Evolutionary conservation across 441 rosid species (phyloP).

Genomic region (Syzygium malaccense): DNA sequence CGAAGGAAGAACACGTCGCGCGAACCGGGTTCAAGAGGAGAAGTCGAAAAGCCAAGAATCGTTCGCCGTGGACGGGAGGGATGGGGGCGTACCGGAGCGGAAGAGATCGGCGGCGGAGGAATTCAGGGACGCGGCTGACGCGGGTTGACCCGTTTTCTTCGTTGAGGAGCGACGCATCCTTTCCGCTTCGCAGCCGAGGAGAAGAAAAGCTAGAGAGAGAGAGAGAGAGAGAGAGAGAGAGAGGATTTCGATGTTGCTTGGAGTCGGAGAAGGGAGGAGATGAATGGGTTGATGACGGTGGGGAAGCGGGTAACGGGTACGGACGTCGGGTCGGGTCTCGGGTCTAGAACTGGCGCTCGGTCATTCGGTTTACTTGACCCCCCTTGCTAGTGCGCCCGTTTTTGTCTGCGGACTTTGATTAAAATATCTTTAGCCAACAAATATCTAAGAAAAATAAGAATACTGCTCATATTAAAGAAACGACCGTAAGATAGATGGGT

Average conservation of each 20-base stretch:
- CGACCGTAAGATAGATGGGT: neutral
- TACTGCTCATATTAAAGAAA: neutral
- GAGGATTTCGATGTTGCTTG: neutral
- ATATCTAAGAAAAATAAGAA: neutral
- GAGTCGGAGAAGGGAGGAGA: neutral
- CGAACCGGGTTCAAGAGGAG: too few species aligned
- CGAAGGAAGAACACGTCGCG: neutral
- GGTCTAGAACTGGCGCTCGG: neutral
- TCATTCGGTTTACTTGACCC: neutral
- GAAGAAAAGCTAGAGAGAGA: neutral
- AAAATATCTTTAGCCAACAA: neutral
- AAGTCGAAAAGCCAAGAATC: too few species aligned
- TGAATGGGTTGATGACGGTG: neutral
- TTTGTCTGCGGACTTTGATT: neutral
- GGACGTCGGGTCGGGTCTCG: neutral
- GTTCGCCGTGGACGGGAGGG: neutral
- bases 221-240: neutral
- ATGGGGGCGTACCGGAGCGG: constrained; percentile 54
- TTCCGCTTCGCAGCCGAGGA: neutral
- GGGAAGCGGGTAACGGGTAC: neutral
- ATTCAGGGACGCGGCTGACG: constrained; percentile 44
- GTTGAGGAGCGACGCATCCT: constrained; percentile 91
- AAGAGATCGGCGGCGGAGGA: constrained; percentile 76
- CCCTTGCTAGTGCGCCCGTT: neutral
- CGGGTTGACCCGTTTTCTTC: constrained; percentile 65